Base-by-base conservation (phyloP, 1,284 basidiomycete species). In the Papiliotrema laurentii region DNA sequence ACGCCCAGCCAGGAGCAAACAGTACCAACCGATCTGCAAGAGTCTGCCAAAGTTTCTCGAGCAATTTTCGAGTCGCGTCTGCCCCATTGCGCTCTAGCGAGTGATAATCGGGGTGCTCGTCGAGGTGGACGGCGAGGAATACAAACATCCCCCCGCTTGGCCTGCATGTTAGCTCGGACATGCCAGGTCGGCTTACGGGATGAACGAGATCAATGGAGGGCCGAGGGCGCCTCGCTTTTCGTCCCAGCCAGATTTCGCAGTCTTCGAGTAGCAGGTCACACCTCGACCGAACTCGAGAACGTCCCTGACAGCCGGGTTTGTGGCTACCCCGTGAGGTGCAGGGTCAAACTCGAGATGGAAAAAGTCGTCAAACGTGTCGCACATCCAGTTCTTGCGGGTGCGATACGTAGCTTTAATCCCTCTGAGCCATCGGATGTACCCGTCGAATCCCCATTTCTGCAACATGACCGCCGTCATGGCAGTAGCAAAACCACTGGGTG, bases 401-500 rank as follows among this genome's bases (percentile, higher is more conserved):
- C 60, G 62, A 59, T 75, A 75, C 16, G 58, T 62, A 2, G 72
- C 68, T 56, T 74, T 72, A 55, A 75, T 63, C 68, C 82, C 83
- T 40, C 81, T 78, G 33, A 89, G 75, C 88, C 88, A 90, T 30
- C 85, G 79, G 38, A 87, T 73, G 67, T 85, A 89, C 1, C 86
- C 86, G 5, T 82, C 78, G 51, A 75, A 70, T 27, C 82, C 78
- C 86, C 86, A 90, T 37, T 75, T 72, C 41, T 80, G 78, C 22
- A 90, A 66, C 14, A 87, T 75, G 42, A 81, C 77, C 1, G 82
- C 76, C 4, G 89, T 76, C 37, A 89, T 61, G 1, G 82, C 79
- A 4, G 68, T 64, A 36, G 79, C 77, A 56, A 89, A 84, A 2
- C 87, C 87, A 51, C 81, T 84, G 2, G 87, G 85, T 0, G 80